Evolutionary conservation across 2,329 filamentous ascomycete species (phyloP).

Genomic region (Geosmithia morbida): DNA sequence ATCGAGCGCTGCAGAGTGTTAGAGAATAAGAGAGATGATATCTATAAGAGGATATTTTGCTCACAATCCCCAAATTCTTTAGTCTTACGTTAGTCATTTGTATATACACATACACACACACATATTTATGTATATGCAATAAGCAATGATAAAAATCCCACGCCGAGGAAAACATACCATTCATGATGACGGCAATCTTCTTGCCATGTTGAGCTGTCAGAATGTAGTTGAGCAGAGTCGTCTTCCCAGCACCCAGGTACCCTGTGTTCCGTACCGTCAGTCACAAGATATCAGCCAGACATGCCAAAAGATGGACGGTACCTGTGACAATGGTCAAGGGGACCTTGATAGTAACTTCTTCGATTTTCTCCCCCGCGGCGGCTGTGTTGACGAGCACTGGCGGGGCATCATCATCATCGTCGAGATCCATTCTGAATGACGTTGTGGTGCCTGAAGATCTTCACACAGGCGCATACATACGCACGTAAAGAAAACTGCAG

Average conservation of each 20-base stretch:
- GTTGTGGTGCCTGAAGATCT: background rate
- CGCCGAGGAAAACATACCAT: constrained; percentile 39
- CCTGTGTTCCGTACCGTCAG: constrained; percentile 32
- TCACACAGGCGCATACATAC: too few relatives aligned
- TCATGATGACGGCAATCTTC: constrained; percentile 95
- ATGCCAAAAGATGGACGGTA: constrained; percentile 12
- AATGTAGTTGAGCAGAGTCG: constrained; percentile 90
- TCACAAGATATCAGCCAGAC: background rate
- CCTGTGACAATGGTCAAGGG: constrained; percentile 78
- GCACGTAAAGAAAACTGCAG: too few relatives aligned
- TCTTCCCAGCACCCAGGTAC: constrained; percentile 92
- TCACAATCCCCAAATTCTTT: constrained; percentile 70
- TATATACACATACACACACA: too few relatives aligned
- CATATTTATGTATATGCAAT: too few relatives aligned
- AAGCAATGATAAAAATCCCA: background rate
- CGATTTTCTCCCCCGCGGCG: constrained; percentile 18
- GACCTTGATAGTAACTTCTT: constrained; percentile 49
- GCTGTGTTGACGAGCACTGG: constrained; percentile 45
- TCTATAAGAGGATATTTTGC: constrained; percentile 10
- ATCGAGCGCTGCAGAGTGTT: constrained; percentile 50
- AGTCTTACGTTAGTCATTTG: background rate
- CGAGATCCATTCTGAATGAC: constrained; percentile 36
- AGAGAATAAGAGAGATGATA: background rate
- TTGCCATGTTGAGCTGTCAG: constrained; percentile 91
- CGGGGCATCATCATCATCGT: constrained; percentile 51